A percentile compares a stretch with the other conserved stretches of the same genome.
These are phyloP conservation scores for Phanerodontia chrysosporium DNA, from an alignment of 768 basidiomycete species.

Conservation along the genomic window DNA sequence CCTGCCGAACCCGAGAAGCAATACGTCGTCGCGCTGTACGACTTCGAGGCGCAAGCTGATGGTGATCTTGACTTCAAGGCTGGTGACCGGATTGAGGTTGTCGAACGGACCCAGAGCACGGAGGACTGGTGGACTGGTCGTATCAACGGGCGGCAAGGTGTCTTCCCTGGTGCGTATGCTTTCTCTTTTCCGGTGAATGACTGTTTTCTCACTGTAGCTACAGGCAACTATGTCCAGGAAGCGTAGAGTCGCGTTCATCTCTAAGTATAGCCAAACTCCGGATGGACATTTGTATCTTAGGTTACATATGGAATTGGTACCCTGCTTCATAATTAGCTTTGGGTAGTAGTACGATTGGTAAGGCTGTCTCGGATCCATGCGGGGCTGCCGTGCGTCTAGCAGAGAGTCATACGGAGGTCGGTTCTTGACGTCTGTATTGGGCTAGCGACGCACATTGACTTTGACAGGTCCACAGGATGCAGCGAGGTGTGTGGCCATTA, in stretches of 20 bases:
- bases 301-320: not conserved
- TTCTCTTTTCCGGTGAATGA: too few species aligned
- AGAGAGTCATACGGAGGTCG: not conserved
- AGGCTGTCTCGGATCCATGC: not conserved
- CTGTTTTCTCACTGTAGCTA: not conserved
- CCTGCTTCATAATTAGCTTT: not conserved
- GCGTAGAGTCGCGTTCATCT: conserved; percentile 27
- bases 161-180: conserved; percentile 72
- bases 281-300: not conserved
- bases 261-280: not conserved
- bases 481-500: too few species aligned
- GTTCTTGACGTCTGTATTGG: too few species aligned
- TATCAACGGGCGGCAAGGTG: conserved; percentile 76
- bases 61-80: conserved; percentile 88
- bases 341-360: not conserved
- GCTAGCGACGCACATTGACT: too few species aligned
- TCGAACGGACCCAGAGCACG: conserved; percentile 72
- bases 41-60: conserved; percentile 91
- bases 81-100: conserved; percentile 88
- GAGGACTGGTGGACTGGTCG: conserved; percentile 99
- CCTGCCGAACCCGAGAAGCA: conserved; percentile 44
- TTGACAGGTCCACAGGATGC: too few species aligned
- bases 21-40: conserved; percentile 91
- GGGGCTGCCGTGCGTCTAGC: not conserved
- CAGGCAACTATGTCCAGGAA: conserved; percentile 71